phyloP scores from a whole-genome alignment of 2,329 filamentous ascomycete species.

The Fusarium nygamai region DNA sequence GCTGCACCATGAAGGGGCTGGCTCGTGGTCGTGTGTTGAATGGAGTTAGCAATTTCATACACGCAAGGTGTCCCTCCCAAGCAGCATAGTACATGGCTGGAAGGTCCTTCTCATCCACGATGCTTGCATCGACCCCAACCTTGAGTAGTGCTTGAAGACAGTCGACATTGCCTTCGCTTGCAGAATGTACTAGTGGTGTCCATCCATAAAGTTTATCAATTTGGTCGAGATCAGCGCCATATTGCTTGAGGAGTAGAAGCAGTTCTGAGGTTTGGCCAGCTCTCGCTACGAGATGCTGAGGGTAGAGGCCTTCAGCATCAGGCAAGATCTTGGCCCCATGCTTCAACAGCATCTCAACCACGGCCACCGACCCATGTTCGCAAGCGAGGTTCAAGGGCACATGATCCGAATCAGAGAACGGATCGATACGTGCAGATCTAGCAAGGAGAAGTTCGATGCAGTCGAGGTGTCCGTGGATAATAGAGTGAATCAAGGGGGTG shows the following conservation, averaged over 20 bases:
- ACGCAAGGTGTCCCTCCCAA: conserved; percentile 96
- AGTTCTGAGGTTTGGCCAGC: conserved; percentile 85
- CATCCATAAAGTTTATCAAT: conserved; percentile 96
- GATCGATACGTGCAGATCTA: conserved; percentile 85
- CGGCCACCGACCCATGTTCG: conserved; percentile 86
- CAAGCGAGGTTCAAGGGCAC: conserved; percentile 95
- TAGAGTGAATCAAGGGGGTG: conserved; percentile 93
- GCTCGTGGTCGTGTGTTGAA: conserved; percentile 57
- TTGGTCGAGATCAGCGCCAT: conserved; percentile 91
- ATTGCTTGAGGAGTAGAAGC: conserved; percentile 81
- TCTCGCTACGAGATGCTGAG: conserved; percentile 94
- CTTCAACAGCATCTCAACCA: conserved; percentile 85
- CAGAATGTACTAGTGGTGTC: conserved; percentile 96
- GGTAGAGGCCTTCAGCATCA: conserved; percentile 94
- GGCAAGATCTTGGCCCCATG: conserved; percentile 85
- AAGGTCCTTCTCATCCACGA: conserved; percentile 89
- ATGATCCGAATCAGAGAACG: conserved; percentile 86
- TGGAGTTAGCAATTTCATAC: conserved; percentile 86
- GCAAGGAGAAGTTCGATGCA: conserved; percentile 83
- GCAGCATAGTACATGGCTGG: conserved; percentile 98
- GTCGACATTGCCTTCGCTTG: conserved; percentile 92
- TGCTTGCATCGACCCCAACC: conserved; percentile 79
- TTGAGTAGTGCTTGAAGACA: conserved; percentile 85
- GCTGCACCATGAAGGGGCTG: conserved; percentile 57
- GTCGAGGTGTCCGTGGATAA: conserved; percentile 84